phyloP scores from a whole-genome alignment of 2,329 filamentous ascomycete genomes.

The Colletotrichum gloeosporioides region DNA sequence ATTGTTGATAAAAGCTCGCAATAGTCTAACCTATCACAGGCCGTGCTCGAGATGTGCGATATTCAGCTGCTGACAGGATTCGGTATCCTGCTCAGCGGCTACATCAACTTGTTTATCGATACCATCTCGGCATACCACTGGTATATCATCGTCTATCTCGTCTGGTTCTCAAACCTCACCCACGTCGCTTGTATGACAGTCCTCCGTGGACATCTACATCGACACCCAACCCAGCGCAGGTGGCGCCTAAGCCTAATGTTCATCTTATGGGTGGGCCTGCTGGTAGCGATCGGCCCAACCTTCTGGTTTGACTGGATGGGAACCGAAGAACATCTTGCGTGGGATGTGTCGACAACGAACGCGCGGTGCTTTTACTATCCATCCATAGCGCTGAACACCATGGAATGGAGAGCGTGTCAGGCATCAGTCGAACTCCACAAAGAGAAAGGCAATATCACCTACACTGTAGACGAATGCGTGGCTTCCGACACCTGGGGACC shows the following conservation, averaged over 20 bases:
- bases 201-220: not conserved
- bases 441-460: not conserved
- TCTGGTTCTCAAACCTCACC: not conserved
- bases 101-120: not conserved
- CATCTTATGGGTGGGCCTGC: not conserved
- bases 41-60: not conserved
- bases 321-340: not conserved
- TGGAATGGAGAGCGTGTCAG: not conserved
- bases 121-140: not conserved
- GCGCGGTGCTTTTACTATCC: not conserved
- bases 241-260: not conserved
- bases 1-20: not conserved
- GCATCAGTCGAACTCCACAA: not conserved
- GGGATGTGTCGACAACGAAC: not conserved
- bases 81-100: not conserved
- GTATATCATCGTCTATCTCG: not conserved
- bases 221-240: not conserved
- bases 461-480: not conserved
- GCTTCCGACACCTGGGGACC: not conserved
- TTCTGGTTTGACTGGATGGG: not conserved
- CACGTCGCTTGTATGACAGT: not conserved
- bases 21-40: not conserved
- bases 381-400: not conserved
- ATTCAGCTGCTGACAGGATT: not conserved
- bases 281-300: not conserved